Percentiles rank a stretch among this genome's conserved stretches.
These are phyloP conservation scores for Saraca asoca DNA, from an alignment of 331 rosid species.

Conservation along the genomic window DNA sequence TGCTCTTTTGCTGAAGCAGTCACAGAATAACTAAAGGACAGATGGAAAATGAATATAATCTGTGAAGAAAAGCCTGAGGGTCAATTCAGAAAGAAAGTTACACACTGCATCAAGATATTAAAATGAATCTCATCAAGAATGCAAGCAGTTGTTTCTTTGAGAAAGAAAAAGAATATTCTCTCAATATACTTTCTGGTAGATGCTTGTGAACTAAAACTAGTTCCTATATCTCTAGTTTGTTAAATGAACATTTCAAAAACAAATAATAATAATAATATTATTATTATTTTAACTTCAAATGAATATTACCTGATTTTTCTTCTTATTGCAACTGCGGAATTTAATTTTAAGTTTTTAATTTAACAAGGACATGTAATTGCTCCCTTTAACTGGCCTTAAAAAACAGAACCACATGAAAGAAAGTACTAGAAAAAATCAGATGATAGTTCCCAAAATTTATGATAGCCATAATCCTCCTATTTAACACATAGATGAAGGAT, in stretches of 20 bases:
- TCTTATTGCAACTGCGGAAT: not conserved
- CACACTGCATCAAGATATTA: too few relatives aligned
- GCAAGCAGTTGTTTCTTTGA: too few relatives aligned
- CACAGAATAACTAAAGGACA: not conserved
- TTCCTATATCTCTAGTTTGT: not conserved
- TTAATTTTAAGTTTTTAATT: constrained; percentile 1
- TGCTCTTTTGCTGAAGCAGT: constrained; percentile 1
- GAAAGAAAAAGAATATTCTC: too few relatives aligned
- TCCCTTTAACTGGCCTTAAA: not conserved
- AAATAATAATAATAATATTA: too few relatives aligned
- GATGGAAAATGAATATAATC: too few relatives aligned
- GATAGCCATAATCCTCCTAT: constrained; percentile 1
- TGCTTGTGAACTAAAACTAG: too few relatives aligned
- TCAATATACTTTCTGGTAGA: too few relatives aligned
- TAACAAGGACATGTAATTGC: not conserved
- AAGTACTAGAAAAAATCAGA: constrained; percentile 9
- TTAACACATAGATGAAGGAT: constrained; percentile 30
- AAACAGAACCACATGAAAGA: not conserved
- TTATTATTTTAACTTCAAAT: constrained; percentile 12
- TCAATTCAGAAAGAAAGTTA: too few relatives aligned
- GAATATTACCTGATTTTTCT: not conserved
- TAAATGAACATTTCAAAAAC: too few relatives aligned
- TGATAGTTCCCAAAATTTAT: constrained; percentile 16
- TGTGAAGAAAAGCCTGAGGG: too few relatives aligned
- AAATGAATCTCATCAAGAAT: too few relatives aligned